A percentile compares a stretch with the other conserved stretches of the same genome.
Evolutionary conservation across 176 grass and related monocot species (phyloP).

Genomic region (Cenchrus americanus): DNA sequence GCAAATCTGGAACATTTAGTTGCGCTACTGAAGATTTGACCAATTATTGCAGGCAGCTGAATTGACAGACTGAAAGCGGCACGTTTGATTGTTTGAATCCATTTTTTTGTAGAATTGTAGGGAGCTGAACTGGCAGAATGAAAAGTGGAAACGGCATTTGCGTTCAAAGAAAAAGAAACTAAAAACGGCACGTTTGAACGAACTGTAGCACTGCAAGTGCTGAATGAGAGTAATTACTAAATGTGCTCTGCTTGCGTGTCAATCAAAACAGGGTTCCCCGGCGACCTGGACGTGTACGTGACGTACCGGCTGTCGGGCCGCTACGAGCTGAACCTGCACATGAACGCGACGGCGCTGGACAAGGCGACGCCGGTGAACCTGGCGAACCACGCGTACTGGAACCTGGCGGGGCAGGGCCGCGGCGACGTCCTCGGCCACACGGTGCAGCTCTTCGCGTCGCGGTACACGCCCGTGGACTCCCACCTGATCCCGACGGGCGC

Average conservation of each 20-base stretch:
- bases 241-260: no score
- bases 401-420: conserved; percentile 64
- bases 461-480: conserved; percentile 63
- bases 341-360: conserved; percentile 65
- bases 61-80: neutral
- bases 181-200: neutral
- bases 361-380: conserved; percentile 93
- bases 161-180: neutral
- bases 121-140: neutral
- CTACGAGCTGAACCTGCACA: conserved; percentile 69
- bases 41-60: neutral
- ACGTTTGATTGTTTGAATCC: neutral
- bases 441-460: conserved; percentile 74
- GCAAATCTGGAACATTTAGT: neutral
- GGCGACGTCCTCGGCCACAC: conserved; percentile 69
- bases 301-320: conserved; percentile 67
- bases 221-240: neutral
- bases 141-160: neutral
- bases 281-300: conserved; percentile 82
- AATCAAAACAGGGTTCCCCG: conserved; percentile 73
- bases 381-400: conserved; percentile 90
- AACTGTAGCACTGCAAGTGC: neutral
- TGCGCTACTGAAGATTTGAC: no score
- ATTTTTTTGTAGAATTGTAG: neutral
- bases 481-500: conserved; percentile 70